These are phyloP conservation scores for Kwoniella sp. DNA, from an alignment of 768 basidiomycete species.

Conservation along the genomic window DNA sequence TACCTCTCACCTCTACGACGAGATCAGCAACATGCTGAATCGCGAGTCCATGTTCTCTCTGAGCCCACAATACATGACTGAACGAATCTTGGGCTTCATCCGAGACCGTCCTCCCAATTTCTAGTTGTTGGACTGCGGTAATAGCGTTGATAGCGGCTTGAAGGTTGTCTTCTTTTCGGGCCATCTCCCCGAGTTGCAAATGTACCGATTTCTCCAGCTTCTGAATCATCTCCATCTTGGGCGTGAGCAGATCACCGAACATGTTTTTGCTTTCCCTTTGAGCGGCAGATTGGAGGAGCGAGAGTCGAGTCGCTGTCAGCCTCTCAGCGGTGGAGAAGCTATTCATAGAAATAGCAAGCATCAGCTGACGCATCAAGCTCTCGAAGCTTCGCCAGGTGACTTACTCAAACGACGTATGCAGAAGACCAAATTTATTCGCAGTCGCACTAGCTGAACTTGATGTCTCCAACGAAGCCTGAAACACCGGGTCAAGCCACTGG, in stretches of 20 bases:
- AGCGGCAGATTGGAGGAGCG: slow-evolving; percentile 72
- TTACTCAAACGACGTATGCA: slow-evolving; percentile 27
- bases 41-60: slow-evolving; percentile 80
- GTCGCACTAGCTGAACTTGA: neutral
- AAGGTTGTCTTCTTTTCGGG: slow-evolving; percentile 67
- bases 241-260: slow-evolving; percentile 70
- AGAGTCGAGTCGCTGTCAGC: slow-evolving; percentile 76
- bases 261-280: slow-evolving; percentile 64
- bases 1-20: slow-evolving; percentile 2
- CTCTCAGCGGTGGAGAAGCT: slow-evolving; percentile 77
- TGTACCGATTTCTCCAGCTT: slow-evolving; percentile 72
- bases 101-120: slow-evolving; percentile 55
- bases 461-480: slow-evolving; percentile 12
- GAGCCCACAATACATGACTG: slow-evolving; percentile 84
- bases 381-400: slow-evolving; percentile 5
- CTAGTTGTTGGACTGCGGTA: slow-evolving; percentile 70
- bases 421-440: slow-evolving; percentile 4
- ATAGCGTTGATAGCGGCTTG: slow-evolving; percentile 88
- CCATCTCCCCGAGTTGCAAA: slow-evolving; percentile 69
- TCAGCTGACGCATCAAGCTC: neutral
- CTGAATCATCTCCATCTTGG: slow-evolving; percentile 61
- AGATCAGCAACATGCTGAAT: slow-evolving; percentile 57
- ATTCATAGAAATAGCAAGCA: neutral
- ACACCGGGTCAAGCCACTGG: slow-evolving; percentile 60
- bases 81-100: slow-evolving; percentile 75